phyloP scores from a whole-genome alignment of 1,139 yeast genomes.

The Candida smagusa region DNA sequence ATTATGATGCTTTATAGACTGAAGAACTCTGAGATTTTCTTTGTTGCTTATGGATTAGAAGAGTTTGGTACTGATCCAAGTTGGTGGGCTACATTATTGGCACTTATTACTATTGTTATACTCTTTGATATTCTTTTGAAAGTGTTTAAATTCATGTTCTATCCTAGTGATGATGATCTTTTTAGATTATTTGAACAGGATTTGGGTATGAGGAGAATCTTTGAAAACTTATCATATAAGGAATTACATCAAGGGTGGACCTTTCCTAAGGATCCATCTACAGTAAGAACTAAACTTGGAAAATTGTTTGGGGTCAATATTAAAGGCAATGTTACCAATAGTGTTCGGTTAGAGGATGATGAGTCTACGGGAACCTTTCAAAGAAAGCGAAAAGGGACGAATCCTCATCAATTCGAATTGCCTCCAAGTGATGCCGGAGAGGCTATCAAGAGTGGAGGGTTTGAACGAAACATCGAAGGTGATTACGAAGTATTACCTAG shows the following conservation, averaged over 20 bases:
- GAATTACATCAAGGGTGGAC: slow-evolving; percentile 85
- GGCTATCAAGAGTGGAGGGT: slow-evolving; percentile 27
- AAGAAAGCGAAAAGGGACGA: slow-evolving; percentile 51
- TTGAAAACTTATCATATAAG: slow-evolving; percentile 69
- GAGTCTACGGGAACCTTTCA: slow-evolving; percentile 25
- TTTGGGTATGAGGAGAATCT: slow-evolving; percentile 57
- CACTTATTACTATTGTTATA: slow-evolving; percentile 54
- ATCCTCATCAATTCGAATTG: slow-evolving; percentile 40
- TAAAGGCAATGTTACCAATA: slow-evolving; percentile 1
- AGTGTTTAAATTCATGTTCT: slow-evolving; percentile 51
- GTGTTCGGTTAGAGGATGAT: slow-evolving; percentile 2
- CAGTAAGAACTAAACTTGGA: slow-evolving; percentile 15
- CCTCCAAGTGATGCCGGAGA: slow-evolving; percentile 51
- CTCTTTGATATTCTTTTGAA: slow-evolving; percentile 65
- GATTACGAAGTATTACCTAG: slow-evolving; percentile 64
- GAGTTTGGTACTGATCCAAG: slow-evolving; percentile 75
- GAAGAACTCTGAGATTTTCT: slow-evolving; percentile 61
- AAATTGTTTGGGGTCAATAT: slow-evolving; percentile 9
- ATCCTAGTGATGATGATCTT: slow-evolving; percentile 73
- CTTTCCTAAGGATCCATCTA: slow-evolving; percentile 46
- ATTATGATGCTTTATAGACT: slow-evolving; percentile 66
- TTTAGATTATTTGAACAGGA: slow-evolving; percentile 78
- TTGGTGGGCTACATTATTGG: slow-evolving; percentile 81
- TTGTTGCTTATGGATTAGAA: slow-evolving; percentile 66
- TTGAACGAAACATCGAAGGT: slow-evolving; percentile 21